Percentiles rank a stretch among this genome's conserved stretches.
phyloP scores from a whole-genome alignment of 108 stramenopile genomes.

The Stephanodiscus minutulus region DNA sequence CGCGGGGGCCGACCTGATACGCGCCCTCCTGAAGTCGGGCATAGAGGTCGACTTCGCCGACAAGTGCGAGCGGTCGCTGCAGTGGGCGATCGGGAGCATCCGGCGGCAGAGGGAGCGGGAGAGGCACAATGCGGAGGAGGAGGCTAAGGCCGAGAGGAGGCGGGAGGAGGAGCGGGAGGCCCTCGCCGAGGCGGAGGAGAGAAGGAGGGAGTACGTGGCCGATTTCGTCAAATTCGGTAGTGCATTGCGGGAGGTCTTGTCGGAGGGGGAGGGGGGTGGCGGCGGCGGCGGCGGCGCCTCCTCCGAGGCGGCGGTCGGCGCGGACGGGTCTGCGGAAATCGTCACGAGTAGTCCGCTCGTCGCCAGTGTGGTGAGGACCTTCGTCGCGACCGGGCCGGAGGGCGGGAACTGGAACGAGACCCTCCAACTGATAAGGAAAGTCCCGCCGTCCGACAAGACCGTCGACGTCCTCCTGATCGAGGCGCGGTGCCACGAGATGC shows the following conservation, averaged over 20 bases:
- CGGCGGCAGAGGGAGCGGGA: slow-evolving; percentile 54
- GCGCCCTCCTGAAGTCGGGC: slow-evolving; percentile 56
- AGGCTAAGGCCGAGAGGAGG: slow-evolving; percentile 56
- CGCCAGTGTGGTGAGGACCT: slow-evolving; percentile 31
- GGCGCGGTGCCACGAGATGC: slow-evolving; percentile 58
- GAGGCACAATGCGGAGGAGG: slow-evolving; percentile 46
- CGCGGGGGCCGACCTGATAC: slow-evolving; percentile 52
- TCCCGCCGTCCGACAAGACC: slow-evolving; percentile 50
- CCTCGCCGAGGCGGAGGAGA: slow-evolving; percentile 47
- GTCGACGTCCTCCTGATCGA: slow-evolving; percentile 57
- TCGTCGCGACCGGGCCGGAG: slow-evolving; percentile 37
- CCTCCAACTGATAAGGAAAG: slow-evolving; percentile 48
- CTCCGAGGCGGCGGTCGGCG: slow-evolving; percentile 22
- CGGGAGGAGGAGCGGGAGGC: slow-evolving; percentile 52
- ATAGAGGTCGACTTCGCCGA: slow-evolving; percentile 59
- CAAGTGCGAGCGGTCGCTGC: slow-evolving; percentile 44
- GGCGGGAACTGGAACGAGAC: slow-evolving; percentile 48
- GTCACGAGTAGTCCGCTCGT: slow-evolving; percentile 27
- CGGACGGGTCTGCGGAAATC: slow-evolving; percentile 29
- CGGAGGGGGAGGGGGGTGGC: background rate
- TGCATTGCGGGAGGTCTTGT: slow-evolving; percentile 22
- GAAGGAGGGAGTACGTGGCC: slow-evolving; percentile 56
- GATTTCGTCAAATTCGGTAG: slow-evolving; percentile 50
- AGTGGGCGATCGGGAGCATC: slow-evolving; percentile 52
- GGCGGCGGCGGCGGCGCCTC: background rate